Conservation (phyloP, 768 basidiomycete species). For the Lentinus brumalis region DNA sequence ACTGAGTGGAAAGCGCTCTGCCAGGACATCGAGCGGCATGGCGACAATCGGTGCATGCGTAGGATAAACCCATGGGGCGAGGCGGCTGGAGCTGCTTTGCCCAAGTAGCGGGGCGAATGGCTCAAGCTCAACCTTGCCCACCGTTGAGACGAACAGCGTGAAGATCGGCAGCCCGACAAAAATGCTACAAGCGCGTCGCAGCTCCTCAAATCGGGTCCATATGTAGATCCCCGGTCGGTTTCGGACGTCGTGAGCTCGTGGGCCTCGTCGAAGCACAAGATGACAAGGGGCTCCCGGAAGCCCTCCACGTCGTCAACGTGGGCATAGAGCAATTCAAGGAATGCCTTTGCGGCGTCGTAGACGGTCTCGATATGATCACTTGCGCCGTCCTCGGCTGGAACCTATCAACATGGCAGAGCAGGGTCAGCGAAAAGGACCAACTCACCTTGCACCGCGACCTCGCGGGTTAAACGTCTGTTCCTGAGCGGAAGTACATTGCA, state of each 20-base stretch:
- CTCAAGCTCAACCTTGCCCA: constrained; percentile 22
- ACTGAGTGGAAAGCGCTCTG: constrained; percentile 6
- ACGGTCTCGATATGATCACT: no score
- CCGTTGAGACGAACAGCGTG: constrained; percentile 17
- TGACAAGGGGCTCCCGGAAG: not conserved
- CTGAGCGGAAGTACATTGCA: no score
- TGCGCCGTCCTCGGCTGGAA: no score
- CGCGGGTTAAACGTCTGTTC: no score
- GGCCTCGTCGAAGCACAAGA: not conserved
- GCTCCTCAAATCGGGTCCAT: not conserved
- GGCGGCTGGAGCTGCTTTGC: constrained; percentile 8
- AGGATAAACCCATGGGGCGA: constrained; percentile 5
- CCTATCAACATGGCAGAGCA: no score
- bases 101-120: constrained; percentile 4
- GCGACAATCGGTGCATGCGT: constrained; percentile 20
- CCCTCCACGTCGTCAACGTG: not conserved
- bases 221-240: not conserved
- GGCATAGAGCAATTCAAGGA: not conserved
- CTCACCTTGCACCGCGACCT: no score
- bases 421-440: no score
- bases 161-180: not conserved
- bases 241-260: not conserved
- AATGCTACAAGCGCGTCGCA: not conserved
- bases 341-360: not conserved
- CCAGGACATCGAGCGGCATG: constrained; percentile 30